These are phyloP conservation scores for Penstemon barbatus DNA, from an alignment of 257 asterid species.

Conservation along the genomic window DNA sequence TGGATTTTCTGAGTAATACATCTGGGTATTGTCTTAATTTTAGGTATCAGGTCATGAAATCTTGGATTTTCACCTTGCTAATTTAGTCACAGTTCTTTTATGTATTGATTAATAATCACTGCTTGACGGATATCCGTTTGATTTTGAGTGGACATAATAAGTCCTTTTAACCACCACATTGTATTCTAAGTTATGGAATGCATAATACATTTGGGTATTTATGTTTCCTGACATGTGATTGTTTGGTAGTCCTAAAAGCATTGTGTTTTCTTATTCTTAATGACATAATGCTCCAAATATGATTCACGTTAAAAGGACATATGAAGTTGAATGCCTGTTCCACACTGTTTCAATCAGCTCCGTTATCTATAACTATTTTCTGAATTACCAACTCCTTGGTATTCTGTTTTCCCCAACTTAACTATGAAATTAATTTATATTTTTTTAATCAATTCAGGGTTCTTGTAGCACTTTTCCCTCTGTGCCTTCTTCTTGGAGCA, in stretches of 20 bases:
- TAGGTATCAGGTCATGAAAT: background rate
- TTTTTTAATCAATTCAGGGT: slow-evolving; percentile 39
- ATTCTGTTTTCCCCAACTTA: slow-evolving; percentile 3
- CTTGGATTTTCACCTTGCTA: background rate
- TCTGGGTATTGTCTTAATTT: slow-evolving; percentile 4
- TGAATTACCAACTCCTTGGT: slow-evolving; percentile 11
- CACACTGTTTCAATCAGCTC: slow-evolving; percentile 11
- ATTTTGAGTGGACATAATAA: no score
- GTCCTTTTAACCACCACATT: no score
- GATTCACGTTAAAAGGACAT: slow-evolving; percentile 7
- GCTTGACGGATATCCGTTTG: no score
- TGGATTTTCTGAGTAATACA: background rate
- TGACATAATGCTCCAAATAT: background rate
- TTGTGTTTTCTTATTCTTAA: background rate
- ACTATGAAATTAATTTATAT: background rate
- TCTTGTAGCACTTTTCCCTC: slow-evolving; percentile 37
- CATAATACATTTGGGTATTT: no score
- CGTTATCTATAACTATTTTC: slow-evolving; percentile 11
- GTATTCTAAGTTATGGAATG: background rate
- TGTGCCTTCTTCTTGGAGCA: slow-evolving; percentile 42
- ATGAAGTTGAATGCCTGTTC: background rate
- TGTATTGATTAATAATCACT: no score
- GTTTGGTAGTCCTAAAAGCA: background rate
- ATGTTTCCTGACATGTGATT: background rate
- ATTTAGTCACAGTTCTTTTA: background rate